Conservation (phyloP, 2,329 filamentous ascomycete species). For the Aureobasidium sp. region DNA sequence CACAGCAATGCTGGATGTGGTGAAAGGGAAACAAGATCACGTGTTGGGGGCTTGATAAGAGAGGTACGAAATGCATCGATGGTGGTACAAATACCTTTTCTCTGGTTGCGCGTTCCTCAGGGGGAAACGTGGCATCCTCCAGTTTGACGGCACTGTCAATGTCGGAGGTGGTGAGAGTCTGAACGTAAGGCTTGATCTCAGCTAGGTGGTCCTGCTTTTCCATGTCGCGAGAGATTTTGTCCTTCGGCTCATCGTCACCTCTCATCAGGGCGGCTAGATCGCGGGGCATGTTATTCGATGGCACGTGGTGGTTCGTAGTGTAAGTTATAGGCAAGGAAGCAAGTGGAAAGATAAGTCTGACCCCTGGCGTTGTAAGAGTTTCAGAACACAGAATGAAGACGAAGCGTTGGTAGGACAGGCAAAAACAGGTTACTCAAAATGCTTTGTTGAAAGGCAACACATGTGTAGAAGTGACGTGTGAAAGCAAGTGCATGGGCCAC, state of each 20-base stretch:
- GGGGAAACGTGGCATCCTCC: conserved; percentile 51
- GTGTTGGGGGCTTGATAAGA: conserved; percentile 8
- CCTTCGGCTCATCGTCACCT: conserved; percentile 18
- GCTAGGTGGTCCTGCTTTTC: conserved; percentile 37
- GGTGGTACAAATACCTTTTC: conserved; percentile 45
- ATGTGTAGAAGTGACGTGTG: not conserved
- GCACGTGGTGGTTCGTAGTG: not conserved
- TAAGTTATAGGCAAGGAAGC: not conserved
- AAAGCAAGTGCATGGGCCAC: not conserved
- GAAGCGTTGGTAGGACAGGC: not conserved
- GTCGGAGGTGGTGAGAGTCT: conserved; percentile 60
- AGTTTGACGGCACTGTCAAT: conserved; percentile 53
- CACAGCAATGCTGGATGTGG: not conserved
- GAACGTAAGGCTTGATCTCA: conserved; percentile 65
- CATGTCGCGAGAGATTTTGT: conserved; percentile 18
- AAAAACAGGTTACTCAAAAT: not conserved
- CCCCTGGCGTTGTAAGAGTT: conserved; percentile 2
- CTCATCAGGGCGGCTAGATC: conserved; percentile 34
- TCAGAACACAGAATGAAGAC: not conserved
- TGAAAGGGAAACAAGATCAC: not conserved
- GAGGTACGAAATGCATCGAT: conserved; percentile 3
- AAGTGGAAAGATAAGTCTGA: not conserved
- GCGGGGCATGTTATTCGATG: conserved; percentile 30
- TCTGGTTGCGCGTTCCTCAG: conserved; percentile 46
- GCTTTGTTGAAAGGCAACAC: not conserved